Evolutionary conservation across 139 green algal species (phyloP), one percentile per base, ranked within the genome.

Genomic region (Chlamydomonas asymmetrica): DNA sequence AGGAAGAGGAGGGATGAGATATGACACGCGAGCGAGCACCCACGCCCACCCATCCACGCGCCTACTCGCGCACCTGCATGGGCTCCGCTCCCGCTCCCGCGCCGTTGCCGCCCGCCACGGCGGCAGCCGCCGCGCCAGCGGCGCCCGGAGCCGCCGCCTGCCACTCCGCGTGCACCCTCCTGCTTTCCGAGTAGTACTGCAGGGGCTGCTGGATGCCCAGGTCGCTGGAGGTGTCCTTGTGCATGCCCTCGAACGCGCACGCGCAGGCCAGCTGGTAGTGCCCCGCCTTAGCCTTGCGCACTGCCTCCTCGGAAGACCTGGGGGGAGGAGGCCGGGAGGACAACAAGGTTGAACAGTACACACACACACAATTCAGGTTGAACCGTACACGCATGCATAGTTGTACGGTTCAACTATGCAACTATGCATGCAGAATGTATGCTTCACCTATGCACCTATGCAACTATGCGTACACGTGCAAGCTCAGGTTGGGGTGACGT

Each of bases 251-350:
- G 78, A 96, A 98, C 4, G 85, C 84, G n/a, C 83, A 69, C 0
- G 82, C 89, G 86, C 96, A 99, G 7, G 96, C 96, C 41, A 98
- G 78, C 87, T 99, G 95, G 85, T 89, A 98, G 86, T 98, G 94
- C 22, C 88, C 88, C 0, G 64, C 88, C 61, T 72, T 78, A 2
- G 88, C 89, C 76, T 96, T 97, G 43, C 74, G 57, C 72, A 96
- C 75, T n/a, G 91, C 92, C 64, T 96, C 90, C 0, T 90, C 76
- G n/a, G n/a, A n/a, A n/a, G n/a, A n/a, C n/a, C n/a, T n/a, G n/a
- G n/a, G n/a, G n/a, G n/a, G n/a, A n/a, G n/a, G n/a, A n/a, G n/a
- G n/a, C n/a, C n/a, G n/a, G n/a, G n/a, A n/a, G n/a, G n/a, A n/a
- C n/a, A n/a, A n/a, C 49, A 57, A n/a, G 18, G 49, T n/a, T 57